Evolutionary conservation across 768 basidiomycete genomes (phyloP).

Genomic region (Daedaleopsis nitida): DNA sequence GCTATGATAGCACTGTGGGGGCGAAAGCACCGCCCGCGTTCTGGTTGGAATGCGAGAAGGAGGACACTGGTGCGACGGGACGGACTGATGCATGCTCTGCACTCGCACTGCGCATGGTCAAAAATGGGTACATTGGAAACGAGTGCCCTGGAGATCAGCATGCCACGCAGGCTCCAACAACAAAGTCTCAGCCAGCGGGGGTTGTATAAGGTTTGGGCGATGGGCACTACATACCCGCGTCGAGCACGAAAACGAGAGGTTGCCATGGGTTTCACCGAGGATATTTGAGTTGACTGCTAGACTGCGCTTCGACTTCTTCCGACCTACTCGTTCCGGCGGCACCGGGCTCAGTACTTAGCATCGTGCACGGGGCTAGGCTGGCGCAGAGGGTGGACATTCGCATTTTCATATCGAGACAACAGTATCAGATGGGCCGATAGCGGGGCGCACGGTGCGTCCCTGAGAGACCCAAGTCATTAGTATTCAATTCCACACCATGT

Average conservation of each 20-base stretch:
- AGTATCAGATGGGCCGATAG: background rate
- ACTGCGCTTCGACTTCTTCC: background rate
- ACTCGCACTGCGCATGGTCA: background rate
- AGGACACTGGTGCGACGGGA: background rate
- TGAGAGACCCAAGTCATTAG: background rate
- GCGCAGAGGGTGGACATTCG: background rate
- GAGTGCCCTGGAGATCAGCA: background rate
- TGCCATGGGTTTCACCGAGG: background rate
- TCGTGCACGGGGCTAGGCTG: background rate
- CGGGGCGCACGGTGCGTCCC: background rate
- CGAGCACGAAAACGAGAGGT: background rate
- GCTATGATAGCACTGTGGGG: background rate
- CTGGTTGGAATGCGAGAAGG: background rate
- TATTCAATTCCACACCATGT: background rate
- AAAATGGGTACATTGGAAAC: background rate
- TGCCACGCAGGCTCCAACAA: background rate
- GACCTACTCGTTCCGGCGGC: background rate
- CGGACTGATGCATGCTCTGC: background rate
- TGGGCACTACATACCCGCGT: background rate
- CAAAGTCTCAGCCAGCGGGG: background rate
- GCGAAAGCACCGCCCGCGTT: background rate
- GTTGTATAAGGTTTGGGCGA: background rate
- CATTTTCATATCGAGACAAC: background rate
- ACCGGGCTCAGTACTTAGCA: background rate
- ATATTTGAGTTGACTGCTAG: background rate